Conservation (phyloP, 2,329 filamentous ascomycete species). For the Hypoxylon sp. region DNA sequence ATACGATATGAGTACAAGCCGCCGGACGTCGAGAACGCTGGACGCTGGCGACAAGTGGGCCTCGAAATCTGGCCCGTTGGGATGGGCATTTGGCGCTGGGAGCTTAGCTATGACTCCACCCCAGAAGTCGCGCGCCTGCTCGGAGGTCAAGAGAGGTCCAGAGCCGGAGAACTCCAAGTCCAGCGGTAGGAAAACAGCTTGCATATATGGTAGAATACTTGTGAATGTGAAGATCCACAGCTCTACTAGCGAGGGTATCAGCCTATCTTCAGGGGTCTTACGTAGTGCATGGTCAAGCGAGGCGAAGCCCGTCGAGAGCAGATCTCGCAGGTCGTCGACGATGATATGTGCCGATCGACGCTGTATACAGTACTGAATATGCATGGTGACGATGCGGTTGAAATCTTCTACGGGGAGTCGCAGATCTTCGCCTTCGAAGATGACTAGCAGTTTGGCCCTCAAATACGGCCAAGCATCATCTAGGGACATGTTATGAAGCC, state of each 20-base stretch:
- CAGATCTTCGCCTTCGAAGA: constrained; percentile 86
- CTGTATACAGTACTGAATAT: constrained; percentile 84
- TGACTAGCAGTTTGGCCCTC: constrained; percentile 80
- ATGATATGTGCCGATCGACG: constrained; percentile 78
- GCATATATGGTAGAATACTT: constrained; percentile 90
- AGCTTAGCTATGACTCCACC: constrained; percentile 72
- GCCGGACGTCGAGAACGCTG: constrained; percentile 83
- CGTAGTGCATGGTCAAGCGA: constrained; percentile 88
- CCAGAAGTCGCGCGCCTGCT: constrained; percentile 93
- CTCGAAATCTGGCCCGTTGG: constrained; percentile 54
- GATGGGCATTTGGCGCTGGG: constrained; percentile 49
- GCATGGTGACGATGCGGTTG: constrained; percentile 83
- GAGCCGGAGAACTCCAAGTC: constrained; percentile 93
- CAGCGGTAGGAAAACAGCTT: constrained; percentile 92
- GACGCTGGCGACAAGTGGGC: constrained; percentile 64
- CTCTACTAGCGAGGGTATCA: constrained; percentile 92
- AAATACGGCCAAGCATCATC: constrained; percentile 89
- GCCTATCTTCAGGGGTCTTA: constrained; percentile 83
- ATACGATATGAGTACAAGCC: constrained; percentile 88
- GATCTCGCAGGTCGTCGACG: constrained; percentile 81
- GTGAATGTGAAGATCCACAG: constrained; percentile 96
- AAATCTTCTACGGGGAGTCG: constrained; percentile 87
- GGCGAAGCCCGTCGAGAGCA: constrained; percentile 85
- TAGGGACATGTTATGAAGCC: constrained; percentile 77
- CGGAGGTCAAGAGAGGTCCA: constrained; percentile 81